A percentile compares a stretch with the other conserved stretches of the same genome.
Evolutionary conservation across 306 rosid genomes (phyloP).

Genomic region (Dryas drummondii): DNA sequence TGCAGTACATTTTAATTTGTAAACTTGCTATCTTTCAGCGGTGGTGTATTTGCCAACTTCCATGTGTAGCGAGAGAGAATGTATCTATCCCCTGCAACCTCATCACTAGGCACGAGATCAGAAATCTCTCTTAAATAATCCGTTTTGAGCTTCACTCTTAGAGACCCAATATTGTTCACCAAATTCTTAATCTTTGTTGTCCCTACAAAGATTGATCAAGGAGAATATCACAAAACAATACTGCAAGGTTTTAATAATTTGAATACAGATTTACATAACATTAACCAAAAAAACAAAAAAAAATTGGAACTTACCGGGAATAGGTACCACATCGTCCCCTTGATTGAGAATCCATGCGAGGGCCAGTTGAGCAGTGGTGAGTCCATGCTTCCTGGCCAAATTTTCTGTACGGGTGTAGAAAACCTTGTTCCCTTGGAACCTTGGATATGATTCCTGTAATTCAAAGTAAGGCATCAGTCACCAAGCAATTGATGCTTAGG

Average conservation of each 20-base stretch:
- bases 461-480: background rate
- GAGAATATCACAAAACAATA: background rate
- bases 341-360: no score
- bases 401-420: conserved; percentile 33
- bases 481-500: no score
- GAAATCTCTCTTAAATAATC: conserved; percentile 45
- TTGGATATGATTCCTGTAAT: conserved; percentile 38
- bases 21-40: background rate
- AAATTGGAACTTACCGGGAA: conserved; percentile 40
- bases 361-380: no score
- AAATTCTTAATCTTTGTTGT: no score
- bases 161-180: background rate
- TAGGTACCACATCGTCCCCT: conserved; percentile 24
- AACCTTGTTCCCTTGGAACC: conserved; percentile 47
- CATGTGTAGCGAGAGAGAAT: conserved; percentile 40
- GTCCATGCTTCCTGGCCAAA: conserved; percentile 34
- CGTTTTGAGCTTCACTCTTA: conserved; percentile 35
- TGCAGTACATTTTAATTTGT: background rate
- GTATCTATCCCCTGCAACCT: conserved; percentile 39
- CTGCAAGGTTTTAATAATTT: no score
- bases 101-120: conserved; percentile 34
- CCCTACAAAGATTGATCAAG: background rate
- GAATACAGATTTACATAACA: no score
- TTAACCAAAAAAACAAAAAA: no score
- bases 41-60: conserved; percentile 41